phyloP scores from a whole-genome alignment of 1,284 basidiomycete species.

The Cystobasidium pallidum region DNA sequence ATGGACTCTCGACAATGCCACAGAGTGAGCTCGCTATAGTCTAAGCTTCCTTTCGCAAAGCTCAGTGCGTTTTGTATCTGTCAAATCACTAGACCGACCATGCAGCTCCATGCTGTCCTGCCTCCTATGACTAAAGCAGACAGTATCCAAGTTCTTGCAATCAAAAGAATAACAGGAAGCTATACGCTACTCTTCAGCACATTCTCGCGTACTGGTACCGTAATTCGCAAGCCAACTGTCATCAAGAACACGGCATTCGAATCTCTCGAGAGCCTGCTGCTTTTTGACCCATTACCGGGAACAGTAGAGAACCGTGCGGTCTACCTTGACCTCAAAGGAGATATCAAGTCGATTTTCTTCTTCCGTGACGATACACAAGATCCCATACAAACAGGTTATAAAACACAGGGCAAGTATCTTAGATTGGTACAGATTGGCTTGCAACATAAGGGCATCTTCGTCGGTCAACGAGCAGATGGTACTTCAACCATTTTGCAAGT shows the following conservation, averaged over 20 bases:
- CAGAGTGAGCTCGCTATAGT: conserved; percentile 60
- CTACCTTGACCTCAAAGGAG: conserved; percentile 25
- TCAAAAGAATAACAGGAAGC: conserved; percentile 18
- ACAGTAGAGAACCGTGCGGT: conserved; percentile 17
- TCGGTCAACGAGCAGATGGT: conserved; percentile 62
- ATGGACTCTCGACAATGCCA: conserved; percentile 66
- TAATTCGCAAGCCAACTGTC: not conserved
- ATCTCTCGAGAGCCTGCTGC: conserved; percentile 15
- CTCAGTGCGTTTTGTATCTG: too few relatives aligned
- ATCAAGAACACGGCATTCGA: conserved; percentile 28
- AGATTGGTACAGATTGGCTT: conserved; percentile 54
- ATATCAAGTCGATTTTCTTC: conserved; percentile 14
- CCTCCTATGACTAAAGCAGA: conserved; percentile 17
- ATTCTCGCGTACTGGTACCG: not conserved
- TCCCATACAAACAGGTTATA: conserved; percentile 13
- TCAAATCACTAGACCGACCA: conserved; percentile 21
- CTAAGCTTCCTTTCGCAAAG: not conserved
- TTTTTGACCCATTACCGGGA: conserved; percentile 7
- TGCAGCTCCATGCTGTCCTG: conserved; percentile 30
- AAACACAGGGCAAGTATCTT: conserved; percentile 10
- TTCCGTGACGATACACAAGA: not conserved
- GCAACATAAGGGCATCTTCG: conserved; percentile 55
- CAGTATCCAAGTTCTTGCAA: conserved; percentile 11
- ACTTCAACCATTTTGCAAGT: conserved; percentile 64
- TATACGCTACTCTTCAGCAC: conserved; percentile 12